phyloP scores from a whole-genome alignment of 768 basidiomycete species.

The Crepidotus variabilis region DNA sequence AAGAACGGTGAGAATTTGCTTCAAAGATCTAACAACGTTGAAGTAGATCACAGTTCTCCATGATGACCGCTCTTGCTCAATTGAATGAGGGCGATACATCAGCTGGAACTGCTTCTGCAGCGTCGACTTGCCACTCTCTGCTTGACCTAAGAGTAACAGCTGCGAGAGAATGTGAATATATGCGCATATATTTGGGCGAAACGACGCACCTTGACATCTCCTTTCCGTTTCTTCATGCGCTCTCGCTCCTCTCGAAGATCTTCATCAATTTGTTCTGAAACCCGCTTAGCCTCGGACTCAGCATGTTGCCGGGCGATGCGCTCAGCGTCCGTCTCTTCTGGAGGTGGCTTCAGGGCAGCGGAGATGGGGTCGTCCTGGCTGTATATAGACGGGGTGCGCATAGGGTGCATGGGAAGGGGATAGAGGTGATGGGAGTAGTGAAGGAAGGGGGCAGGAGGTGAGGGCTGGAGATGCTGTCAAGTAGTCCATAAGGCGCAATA shows the following conservation, averaged over 20 bases:
- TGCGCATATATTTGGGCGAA: slow-evolving; percentile 19
- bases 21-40: slow-evolving; percentile 69
- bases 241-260: slow-evolving; percentile 70
- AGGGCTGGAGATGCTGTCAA: slow-evolving; percentile 1
- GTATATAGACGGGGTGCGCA: slow-evolving; percentile 70
- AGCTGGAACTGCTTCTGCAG: slow-evolving; percentile 79
- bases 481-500: neutral
- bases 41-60: slow-evolving; percentile 77
- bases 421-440: slow-evolving; percentile 28
- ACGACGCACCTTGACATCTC: slow-evolving; percentile 63
- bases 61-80: slow-evolving; percentile 65
- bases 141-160: slow-evolving; percentile 75
- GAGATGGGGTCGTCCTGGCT: slow-evolving; percentile 77
- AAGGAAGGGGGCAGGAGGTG: slow-evolving; percentile 21
- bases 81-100: slow-evolving; percentile 70
- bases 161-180: slow-evolving; percentile 34
- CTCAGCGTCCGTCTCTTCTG: slow-evolving; percentile 62
- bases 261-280: slow-evolving; percentile 82
- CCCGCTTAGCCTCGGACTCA: slow-evolving; percentile 72
- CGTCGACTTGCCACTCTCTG: slow-evolving; percentile 76
- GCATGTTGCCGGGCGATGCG: slow-evolving; percentile 54
- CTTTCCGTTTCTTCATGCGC: slow-evolving; percentile 56
- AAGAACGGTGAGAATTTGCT: slow-evolving; percentile 61
- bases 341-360: slow-evolving; percentile 60
- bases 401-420: slow-evolving; percentile 24